Percentiles rank a stretch among this genome's conserved stretches.
Evolutionary conservation across 169 alveolate genomes (phyloP).

Genomic region (Besnoitia besnoiti): DNA sequence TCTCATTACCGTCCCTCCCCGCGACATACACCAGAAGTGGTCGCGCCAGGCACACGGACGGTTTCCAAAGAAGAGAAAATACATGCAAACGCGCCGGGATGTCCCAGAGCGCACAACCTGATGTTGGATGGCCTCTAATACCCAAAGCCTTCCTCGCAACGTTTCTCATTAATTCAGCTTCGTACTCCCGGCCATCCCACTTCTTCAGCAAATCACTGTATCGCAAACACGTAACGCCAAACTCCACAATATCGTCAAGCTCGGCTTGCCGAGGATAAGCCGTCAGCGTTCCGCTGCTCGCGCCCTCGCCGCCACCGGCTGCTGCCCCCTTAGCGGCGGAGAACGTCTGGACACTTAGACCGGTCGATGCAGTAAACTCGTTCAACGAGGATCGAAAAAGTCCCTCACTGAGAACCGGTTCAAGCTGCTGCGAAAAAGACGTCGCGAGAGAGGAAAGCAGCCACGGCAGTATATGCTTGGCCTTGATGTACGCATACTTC

Average conservation of each 20-base stretch:
- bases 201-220: neutral
- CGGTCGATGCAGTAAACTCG: neutral
- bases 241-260: neutral
- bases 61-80: slow-evolving; percentile 4
- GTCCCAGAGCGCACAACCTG: neutral
- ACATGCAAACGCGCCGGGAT: neutral
- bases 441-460: slow-evolving; percentile 16
- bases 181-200: slow-evolving; percentile 12
- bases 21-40: neutral
- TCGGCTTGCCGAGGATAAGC: neutral
- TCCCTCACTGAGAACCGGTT: slow-evolving; percentile 2
- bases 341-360: neutral
- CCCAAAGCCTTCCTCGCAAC: neutral
- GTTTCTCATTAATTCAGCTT: neutral
- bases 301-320: neutral
- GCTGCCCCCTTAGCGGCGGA: neutral
- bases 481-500: neutral
- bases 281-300: neutral
- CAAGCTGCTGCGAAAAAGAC: neutral
- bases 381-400: neutral
- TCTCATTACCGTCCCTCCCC: neutral
- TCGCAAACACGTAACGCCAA: neutral
- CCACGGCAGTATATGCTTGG: neutral
- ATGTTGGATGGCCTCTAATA: neutral
- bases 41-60: neutral